Evolutionary conservation across 345 rosid species (phyloP).

Genomic region (Microcos paniculata): DNA sequence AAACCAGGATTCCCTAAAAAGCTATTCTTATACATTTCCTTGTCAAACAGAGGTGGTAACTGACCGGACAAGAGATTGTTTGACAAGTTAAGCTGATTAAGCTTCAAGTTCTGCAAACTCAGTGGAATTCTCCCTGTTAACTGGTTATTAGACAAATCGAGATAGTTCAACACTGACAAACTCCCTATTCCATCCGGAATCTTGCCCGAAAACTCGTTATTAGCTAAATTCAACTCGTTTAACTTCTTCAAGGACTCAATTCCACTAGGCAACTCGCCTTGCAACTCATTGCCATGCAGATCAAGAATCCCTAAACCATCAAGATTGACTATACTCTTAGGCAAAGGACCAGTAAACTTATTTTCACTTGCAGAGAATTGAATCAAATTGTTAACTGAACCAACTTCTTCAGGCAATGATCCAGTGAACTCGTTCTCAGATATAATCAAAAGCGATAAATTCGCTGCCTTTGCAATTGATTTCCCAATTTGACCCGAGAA

Average conservation of each 20-base stretch:
- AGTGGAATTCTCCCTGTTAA: conserved; percentile 68
- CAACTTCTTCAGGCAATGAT: conserved; percentile 70
- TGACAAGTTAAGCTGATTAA: conserved; percentile 86
- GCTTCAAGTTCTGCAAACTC: conserved; percentile 78
- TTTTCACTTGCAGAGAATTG: conserved; percentile 64
- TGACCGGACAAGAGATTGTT: conserved; percentile 66
- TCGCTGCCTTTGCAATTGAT: conserved; percentile 59
- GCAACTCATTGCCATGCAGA: conserved; percentile 64
- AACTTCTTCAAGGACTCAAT: conserved; percentile 73
- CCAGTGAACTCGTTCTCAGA: conserved; percentile 71
- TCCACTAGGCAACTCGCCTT: conserved; percentile 65
- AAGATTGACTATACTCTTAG: conserved; percentile 60
- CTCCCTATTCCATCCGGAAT: conserved; percentile 70
- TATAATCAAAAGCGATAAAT: conserved; percentile 60
- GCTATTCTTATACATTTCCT: conserved; percentile 61
- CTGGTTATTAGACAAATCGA: conserved; percentile 73
- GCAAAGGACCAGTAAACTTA: conserved; percentile 62
- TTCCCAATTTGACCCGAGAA: conserved; percentile 67
- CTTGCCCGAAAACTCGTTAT: conserved; percentile 55
- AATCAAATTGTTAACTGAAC: conserved; percentile 49
- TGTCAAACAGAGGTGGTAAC: conserved; percentile 65
- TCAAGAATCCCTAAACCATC: conserved; percentile 63
- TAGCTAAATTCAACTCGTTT: conserved; percentile 74
- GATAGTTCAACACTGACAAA: conserved; percentile 79
- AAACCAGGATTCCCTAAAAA: conserved; percentile 80